Evolutionary conservation across 2,329 filamentous ascomycete species (phyloP).

Genomic region (Pyrenochaeta sp.): DNA sequence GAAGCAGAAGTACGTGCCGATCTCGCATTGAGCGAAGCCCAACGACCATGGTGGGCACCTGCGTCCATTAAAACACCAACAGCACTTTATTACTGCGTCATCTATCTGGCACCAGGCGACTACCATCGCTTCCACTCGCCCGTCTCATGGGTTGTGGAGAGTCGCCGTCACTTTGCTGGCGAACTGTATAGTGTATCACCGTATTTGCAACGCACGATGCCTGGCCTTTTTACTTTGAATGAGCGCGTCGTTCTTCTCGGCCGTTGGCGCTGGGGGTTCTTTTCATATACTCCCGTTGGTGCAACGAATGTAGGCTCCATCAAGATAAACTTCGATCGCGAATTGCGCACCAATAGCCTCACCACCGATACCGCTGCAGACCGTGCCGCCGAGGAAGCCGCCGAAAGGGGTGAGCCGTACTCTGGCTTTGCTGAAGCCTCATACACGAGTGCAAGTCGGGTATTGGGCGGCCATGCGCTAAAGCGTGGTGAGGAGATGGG

Average conservation of each 20-base stretch:
- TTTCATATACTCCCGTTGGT: constrained; percentile 93
- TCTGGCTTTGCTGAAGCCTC: constrained; percentile 93
- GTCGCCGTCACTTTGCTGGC: constrained; percentile 94
- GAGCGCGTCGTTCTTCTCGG: constrained; percentile 94
- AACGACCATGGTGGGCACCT: constrained; percentile 63
- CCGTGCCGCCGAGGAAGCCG: constrained; percentile 80
- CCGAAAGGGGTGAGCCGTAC: constrained; percentile 79
- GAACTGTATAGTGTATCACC: constrained; percentile 95
- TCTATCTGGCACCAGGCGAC: constrained; percentile 96
- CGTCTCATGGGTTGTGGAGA: constrained; percentile 92
- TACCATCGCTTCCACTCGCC: constrained; percentile 99
- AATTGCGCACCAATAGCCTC: constrained; percentile 90
- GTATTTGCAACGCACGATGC: constrained; percentile 90
- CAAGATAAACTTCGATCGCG: constrained; percentile 94
- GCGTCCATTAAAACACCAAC: constrained; percentile 58
- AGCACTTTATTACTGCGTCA: constrained; percentile 88
- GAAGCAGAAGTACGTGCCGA: constrained; percentile 86
- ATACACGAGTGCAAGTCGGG: constrained; percentile 77
- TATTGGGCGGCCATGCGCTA: constrained; percentile 84
- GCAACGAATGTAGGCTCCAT: constrained; percentile 98
- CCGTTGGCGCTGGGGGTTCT: constrained; percentile 97
- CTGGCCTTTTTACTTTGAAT: constrained; percentile 94
- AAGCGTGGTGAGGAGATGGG: constrained; percentile 96
- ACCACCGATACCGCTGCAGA: constrained; percentile 93
- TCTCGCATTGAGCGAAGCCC: constrained; percentile 71